Evolutionary conservation across 768 basidiomycete species (phyloP).

Genomic region (Dentipellis fragilis): DNA sequence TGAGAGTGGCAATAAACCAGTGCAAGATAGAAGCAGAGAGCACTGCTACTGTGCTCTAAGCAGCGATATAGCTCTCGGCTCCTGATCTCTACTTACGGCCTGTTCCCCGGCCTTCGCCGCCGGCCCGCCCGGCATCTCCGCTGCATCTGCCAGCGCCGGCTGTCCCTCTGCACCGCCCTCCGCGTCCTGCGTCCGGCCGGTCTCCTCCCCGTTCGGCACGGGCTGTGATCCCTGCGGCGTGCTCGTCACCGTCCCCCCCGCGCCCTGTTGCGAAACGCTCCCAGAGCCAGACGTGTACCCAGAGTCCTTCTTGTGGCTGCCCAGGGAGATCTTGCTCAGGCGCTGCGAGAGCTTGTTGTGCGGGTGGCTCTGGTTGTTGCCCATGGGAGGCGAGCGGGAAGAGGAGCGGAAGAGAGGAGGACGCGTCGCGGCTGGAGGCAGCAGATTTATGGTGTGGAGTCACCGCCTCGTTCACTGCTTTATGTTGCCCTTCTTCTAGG

Average conservation of each 20-base stretch:
- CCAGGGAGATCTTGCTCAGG: not conserved
- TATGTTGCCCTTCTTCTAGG: not conserved
- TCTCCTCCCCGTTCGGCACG: not conserved
- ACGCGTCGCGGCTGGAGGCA: not conserved
- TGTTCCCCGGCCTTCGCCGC: not conserved
- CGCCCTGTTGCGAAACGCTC: not conserved
- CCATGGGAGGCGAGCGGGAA: slow-evolving; percentile 4
- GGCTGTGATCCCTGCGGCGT: not conserved
- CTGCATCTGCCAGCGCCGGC: not conserved
- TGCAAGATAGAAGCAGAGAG: not conserved
- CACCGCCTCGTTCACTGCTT: not conserved
- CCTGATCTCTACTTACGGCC: not conserved
- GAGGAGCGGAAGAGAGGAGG: not conserved
- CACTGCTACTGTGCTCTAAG: not conserved
- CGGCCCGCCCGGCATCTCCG: not conserved
- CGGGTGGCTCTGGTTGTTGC: slow-evolving; percentile 9
- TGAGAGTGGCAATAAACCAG: not conserved
- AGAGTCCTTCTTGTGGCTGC: slow-evolving; percentile 8
- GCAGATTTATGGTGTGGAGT: not conserved
- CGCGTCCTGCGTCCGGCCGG: not conserved
- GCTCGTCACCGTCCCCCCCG: too few relatives aligned
- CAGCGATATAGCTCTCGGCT: not conserved
- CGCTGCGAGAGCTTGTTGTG: slow-evolving; percentile 1
- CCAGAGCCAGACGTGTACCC: slow-evolving; percentile 9
- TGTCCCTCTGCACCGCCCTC: not conserved